These are phyloP conservation scores for Vitis hybrid DNA, from an alignment of 177 flowering plant species.

Conservation along the genomic window DNA sequence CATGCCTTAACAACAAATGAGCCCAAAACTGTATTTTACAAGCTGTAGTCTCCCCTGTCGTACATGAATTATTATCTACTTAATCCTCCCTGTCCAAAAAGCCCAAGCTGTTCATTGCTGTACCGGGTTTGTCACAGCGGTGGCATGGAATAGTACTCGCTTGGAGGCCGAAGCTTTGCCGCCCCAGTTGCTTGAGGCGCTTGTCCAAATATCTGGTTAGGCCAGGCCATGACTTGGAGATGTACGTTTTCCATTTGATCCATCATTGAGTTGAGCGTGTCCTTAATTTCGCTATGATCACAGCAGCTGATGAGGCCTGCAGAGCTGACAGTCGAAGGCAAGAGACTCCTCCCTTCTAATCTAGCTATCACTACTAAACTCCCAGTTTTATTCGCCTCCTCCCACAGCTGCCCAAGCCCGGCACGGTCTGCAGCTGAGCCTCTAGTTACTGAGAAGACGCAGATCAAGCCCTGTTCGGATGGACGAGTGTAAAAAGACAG, in stretches of 20 bases:
- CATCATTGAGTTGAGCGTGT: constrained; percentile 32
- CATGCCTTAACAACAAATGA: too few species aligned
- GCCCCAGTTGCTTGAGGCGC: constrained; percentile 9
- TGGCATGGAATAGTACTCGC: not conserved
- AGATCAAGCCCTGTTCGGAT: constrained; percentile 45
- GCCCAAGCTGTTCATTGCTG: too few species aligned
- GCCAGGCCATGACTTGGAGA: constrained; percentile 53
- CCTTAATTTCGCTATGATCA: constrained; percentile 40
- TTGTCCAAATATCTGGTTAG: constrained; percentile 12
- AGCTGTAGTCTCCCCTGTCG: too few species aligned
- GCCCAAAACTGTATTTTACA: too few species aligned
- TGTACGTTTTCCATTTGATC: constrained; percentile 35
- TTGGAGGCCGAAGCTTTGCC: constrained; percentile 33
- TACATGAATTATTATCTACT: too few species aligned
- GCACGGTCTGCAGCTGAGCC: constrained; percentile 54
- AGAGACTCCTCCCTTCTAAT: constrained; percentile 47
- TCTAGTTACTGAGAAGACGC: constrained; percentile 33
- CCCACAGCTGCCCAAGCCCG: constrained; percentile 33
- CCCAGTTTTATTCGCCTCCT: constrained; percentile 32
- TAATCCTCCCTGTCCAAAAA: too few species aligned
- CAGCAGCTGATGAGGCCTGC: constrained; percentile 48
- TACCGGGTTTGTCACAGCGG: not conserved
- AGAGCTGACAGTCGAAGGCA: constrained; percentile 43
- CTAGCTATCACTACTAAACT: constrained; percentile 45
- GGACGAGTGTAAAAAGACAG: not conserved